A percentile compares a stretch with the other conserved stretches of the same genome.
phyloP scores from a whole-genome alignment of 345 rosid genomes.

The Luvunga scandens region DNA sequence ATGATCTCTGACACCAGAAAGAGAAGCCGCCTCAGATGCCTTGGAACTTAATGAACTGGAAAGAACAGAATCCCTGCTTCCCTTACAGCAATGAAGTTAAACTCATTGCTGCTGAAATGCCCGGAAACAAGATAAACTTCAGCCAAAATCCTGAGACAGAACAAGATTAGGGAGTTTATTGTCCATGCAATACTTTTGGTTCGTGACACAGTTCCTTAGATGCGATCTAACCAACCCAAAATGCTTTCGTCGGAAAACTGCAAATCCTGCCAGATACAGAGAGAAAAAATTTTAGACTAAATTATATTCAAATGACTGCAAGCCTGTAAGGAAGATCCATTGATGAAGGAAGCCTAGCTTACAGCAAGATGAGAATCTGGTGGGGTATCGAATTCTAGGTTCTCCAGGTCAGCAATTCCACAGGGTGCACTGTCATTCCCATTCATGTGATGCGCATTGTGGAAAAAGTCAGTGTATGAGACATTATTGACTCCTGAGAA shows the following conservation, averaged over 20 bases:
- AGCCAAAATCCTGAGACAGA: background rate
- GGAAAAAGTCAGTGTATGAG: constrained; percentile 15
- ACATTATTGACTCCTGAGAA: constrained; percentile 23
- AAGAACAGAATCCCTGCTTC: background rate
- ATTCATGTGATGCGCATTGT: constrained; percentile 15
- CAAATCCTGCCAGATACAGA: constrained; percentile 40
- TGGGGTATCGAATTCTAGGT: constrained; percentile 68
- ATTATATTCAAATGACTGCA: background rate
- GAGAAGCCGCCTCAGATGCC: background rate
- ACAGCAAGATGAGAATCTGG: constrained; percentile 68
- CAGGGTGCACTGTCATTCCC: constrained; percentile 21
- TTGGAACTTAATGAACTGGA: background rate
- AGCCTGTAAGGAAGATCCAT: background rate
- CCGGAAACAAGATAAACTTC: background rate
- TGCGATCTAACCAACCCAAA: constrained; percentile 59
- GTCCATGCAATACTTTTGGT: background rate
- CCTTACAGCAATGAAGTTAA: background rate
- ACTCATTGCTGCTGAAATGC: constrained; percentile 13
- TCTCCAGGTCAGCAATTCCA: constrained; percentile 64
- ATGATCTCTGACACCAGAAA: background rate
- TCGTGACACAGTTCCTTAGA: constrained; percentile 29
- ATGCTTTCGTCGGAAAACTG: constrained; percentile 78
- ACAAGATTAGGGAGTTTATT: constrained; percentile 14
- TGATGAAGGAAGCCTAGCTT: constrained; percentile 28
- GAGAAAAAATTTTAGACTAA: background rate